These are phyloP conservation scores for Schwanniomyces polymorphus DNA, from an alignment of 805 yeast species.

Conservation along the genomic window DNA sequence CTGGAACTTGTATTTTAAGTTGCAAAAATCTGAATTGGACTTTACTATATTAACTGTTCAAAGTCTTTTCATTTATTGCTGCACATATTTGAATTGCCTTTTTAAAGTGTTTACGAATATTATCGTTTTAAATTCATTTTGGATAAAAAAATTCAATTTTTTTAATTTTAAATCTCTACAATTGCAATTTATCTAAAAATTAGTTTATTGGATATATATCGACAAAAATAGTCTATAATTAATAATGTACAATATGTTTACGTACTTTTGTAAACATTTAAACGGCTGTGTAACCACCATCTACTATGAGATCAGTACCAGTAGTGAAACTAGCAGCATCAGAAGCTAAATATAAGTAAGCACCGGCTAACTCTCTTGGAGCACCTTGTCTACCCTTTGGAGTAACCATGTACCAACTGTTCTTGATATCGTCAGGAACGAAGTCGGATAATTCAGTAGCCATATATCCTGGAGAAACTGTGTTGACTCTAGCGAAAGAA, in stretches of 20 bases:
- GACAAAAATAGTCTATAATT: not conserved
- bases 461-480: constrained; percentile 85
- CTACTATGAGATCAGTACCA: constrained; percentile 74
- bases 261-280: constrained; percentile 16
- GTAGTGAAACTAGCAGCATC: constrained; percentile 80
- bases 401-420: constrained; percentile 42
- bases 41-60: no score
- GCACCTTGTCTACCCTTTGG: constrained; percentile 78
- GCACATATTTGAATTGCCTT: no score
- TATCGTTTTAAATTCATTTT: no score
- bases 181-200: no score
- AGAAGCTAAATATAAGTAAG: constrained; percentile 75
- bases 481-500: constrained; percentile 77
- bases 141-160: no score
- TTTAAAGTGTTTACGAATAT: no score
- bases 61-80: no score
- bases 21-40: no score
- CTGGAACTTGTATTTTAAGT: no score
- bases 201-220: no score
- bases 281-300: constrained; percentile 70
- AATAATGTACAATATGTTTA: not conserved
- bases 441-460: constrained; percentile 61
- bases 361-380: constrained; percentile 76
- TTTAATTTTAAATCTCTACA: no score
- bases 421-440: constrained; percentile 34